phyloP scores from a whole-genome alignment of 495 filamentous ascomycete species.

The Oidiodendron maius region DNA sequence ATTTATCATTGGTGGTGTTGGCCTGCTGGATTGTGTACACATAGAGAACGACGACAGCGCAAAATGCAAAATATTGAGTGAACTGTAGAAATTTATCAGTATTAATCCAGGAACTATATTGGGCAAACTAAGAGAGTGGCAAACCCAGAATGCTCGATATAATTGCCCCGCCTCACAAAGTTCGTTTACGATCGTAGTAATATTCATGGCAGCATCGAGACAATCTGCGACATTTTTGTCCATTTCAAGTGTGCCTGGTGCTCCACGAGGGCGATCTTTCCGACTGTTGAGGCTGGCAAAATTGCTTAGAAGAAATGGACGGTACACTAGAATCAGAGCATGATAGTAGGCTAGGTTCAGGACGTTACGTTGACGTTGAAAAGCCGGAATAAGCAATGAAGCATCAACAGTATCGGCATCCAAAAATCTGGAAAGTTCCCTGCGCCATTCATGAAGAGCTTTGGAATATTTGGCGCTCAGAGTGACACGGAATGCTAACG shows the following conservation, averaged over 20 bases:
- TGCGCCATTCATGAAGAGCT: conserved; percentile 35
- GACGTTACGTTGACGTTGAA: conserved; percentile 49
- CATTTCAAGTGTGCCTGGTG: not conserved
- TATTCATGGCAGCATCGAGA: conserved; percentile 4
- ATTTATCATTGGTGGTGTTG: conserved; percentile 10
- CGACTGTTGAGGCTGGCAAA: conserved; percentile 10
- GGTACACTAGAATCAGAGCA: conserved; percentile 47
- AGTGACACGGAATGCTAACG: conserved; percentile 27
- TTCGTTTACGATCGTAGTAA: conserved; percentile 7
- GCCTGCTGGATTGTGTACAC: conserved; percentile 47
- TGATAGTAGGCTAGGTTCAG: conserved; percentile 48
- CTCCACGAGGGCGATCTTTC: not conserved
- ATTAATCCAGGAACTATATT: not conserved
- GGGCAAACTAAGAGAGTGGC: not conserved
- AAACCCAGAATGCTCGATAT: conserved; percentile 10
- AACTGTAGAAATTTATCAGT: conserved; percentile 26
- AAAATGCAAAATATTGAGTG: conserved; percentile 50
- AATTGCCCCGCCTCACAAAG: conserved; percentile 22
- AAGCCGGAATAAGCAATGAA: conserved; percentile 44
- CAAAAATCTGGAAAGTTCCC: conserved; percentile 37
- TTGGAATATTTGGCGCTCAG: conserved; percentile 23
- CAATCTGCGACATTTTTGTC: conserved; percentile 2
- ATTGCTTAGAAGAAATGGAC: conserved; percentile 47
- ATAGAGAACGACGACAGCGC: conserved; percentile 47
- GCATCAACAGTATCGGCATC: conserved; percentile 29